These are phyloP conservation scores for Podaxis mareebaensis DNA, from an alignment of 768 basidiomycete genomes.

Conservation along the genomic window DNA sequence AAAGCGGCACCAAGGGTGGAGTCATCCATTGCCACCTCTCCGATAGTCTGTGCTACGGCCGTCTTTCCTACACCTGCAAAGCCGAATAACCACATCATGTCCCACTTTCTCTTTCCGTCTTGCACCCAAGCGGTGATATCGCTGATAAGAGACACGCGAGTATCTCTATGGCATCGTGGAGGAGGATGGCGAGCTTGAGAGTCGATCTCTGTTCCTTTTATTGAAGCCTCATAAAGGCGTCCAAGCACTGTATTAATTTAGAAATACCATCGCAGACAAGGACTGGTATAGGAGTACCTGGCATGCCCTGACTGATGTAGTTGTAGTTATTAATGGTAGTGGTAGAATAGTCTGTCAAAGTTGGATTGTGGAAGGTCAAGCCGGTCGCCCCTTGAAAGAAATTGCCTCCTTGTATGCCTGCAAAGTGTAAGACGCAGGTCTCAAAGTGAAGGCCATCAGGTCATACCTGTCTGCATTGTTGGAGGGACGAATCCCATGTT, in stretches of 20 bases:
- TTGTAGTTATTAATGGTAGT: neutral
- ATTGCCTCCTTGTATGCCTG: neutral
- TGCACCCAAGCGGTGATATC: conserved; percentile 10
- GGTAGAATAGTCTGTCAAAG: neutral
- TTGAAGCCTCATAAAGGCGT: conserved; percentile 1
- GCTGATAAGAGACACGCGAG: conserved; percentile 6
- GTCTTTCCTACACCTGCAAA: conserved; percentile 14
- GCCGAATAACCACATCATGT: conserved; percentile 3
- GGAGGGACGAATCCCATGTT: neutral
- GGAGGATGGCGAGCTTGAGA: conserved; percentile 11
- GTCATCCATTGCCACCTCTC: conserved; percentile 1
- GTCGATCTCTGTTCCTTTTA: conserved; percentile 9
- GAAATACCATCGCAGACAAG: neutral
- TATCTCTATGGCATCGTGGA: conserved; percentile 9
- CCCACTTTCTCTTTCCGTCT: neutral
- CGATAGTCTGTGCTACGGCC: conserved; percentile 16
- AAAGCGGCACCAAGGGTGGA: conserved; percentile 11
- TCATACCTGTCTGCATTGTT: neutral
- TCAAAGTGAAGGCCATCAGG: neutral
- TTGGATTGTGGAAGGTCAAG: neutral
- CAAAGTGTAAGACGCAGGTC: neutral
- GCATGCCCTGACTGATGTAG: neutral
- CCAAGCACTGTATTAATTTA: neutral
- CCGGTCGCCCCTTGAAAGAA: conserved; percentile 12
- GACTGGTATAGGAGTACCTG: neutral